Percentiles rank a stretch among this genome's conserved stretches.
Conservation (phyloP, 371 early-diverging fungal genomes). For the Thermomucor indicae-seudaticae region DNA sequence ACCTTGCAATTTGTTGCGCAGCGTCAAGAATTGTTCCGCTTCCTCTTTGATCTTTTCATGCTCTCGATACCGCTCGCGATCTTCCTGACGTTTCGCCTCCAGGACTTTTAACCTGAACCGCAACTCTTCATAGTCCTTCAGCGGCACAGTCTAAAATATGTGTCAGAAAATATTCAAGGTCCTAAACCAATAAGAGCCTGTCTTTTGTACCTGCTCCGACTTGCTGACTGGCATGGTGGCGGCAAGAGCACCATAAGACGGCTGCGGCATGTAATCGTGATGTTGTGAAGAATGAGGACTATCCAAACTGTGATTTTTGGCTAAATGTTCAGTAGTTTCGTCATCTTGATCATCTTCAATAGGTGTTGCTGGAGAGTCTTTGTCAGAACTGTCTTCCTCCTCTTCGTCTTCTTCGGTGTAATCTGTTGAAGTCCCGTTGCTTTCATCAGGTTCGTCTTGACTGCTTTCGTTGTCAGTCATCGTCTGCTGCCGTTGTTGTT, state of each 20-base stretch:
- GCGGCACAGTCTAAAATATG: conserved; percentile 32
- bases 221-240: conserved; percentile 32
- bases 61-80: conserved; percentile 69
- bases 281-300: neutral
- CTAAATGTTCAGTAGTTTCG: conserved; percentile 3
- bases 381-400: conserved; percentile 8
- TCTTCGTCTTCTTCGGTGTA: conserved; percentile 3
- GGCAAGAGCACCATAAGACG: conserved; percentile 32
- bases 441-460: conserved; percentile 10
- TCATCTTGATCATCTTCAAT: conserved; percentile 20
- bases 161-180: neutral
- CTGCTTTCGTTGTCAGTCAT: conserved; percentile 6
- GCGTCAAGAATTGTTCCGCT: conserved; percentile 65
- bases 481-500: conserved; percentile 10
- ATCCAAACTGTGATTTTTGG: conserved; percentile 2
- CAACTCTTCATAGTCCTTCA: conserved; percentile 80
- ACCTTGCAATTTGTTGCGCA: conserved; percentile 66
- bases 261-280: conserved; percentile 5
- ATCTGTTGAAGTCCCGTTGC: conserved; percentile 8
- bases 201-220: conserved; percentile 28
- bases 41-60: conserved; percentile 73
- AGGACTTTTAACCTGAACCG: conserved; percentile 72
- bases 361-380: conserved; percentile 13
- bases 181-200: neutral
- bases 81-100: conserved; percentile 80